Evolutionary conservation across 2,329 filamentous ascomycete genomes (phyloP), one percentile per base, ranked within the genome.

Genomic region (Metarhizium brunneum): DNA sequence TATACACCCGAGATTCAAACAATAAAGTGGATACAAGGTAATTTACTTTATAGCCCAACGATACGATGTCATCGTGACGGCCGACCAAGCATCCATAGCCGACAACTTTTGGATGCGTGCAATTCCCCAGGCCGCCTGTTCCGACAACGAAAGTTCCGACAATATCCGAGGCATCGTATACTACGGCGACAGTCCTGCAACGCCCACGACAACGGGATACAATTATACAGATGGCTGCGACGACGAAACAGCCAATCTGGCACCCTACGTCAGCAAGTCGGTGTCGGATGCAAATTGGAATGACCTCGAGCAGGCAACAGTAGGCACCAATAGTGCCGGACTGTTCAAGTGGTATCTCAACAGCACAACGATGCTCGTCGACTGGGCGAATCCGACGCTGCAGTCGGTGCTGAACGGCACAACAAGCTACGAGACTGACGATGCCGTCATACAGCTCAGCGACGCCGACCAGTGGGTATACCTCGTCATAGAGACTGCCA

Each of bases 121-220:
- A 35, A 43, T 52, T 25, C 50, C 50, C 6, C 71, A 36, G 13
- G 50, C 59, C 0, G 65, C 35, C 8, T 36, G 35, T 13, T 36
- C 35, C 35, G 35, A 36, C 35, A 36, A 8, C 13, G 35, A 8
- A 65, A 2, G 66, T 36, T 54, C 64, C 0, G 65, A 71, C 49
- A 73, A 77, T 58, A 77, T 80, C 60, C 73, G 66, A 49, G 80
- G 77, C 2, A 77, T 83, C 47, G 61, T 83, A 4, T 71, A 68
- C 49, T 77, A 77, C 59, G 66, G 70, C 32, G 60, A 62, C 30
- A 63, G 57, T 29, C 59, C 57, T 35, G 59, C 54, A 61, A 16
- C 7, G 4, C 50, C 50, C 3, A 43, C 35, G 35, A 36, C 35
- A 13, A 36, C 35, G 1, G 35, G 35, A 8, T 13, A 36, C 35